phyloP scores from a whole-genome alignment of 441 rosid genomes.

The Aquilaria agallochum region DNA sequence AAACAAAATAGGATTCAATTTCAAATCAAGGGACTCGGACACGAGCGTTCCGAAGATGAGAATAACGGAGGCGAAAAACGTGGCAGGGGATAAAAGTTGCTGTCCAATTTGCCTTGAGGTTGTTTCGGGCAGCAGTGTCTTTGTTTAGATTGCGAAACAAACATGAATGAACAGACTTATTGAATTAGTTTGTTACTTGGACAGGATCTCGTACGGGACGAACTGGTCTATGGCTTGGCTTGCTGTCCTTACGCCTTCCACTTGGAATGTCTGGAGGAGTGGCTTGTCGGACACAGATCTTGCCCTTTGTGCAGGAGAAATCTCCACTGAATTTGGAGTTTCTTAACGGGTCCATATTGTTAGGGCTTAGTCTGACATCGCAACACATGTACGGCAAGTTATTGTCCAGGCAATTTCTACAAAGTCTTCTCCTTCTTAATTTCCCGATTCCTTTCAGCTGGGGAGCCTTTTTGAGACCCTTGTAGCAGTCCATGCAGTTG shows the following conservation, averaged over 20 bases:
- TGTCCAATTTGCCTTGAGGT: slow-evolving; percentile 50
- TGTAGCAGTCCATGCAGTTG: no score
- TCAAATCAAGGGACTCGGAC: not conserved
- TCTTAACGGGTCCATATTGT: no score
- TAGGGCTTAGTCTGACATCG: no score
- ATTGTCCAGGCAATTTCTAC: no score
- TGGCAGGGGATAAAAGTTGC: slow-evolving; percentile 21
- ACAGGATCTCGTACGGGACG: slow-evolving; percentile 33
- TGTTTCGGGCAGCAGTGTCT: not conserved
- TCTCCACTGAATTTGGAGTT: not conserved
- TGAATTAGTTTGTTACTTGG: not conserved
- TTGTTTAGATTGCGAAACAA: no score
- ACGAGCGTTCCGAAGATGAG: slow-evolving; percentile 7
- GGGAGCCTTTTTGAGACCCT: no score
- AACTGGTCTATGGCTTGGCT: slow-evolving; percentile 23
- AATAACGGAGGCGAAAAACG: slow-evolving; percentile 8
- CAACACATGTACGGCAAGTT: no score
- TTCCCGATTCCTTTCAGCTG: no score
- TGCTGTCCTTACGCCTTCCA: slow-evolving; percentile 36
- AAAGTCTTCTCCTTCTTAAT: no score
- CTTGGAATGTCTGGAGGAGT: slow-evolving; percentile 18
- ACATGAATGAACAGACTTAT: not conserved
- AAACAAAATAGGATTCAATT: no score
- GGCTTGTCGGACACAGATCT: slow-evolving; percentile 26
- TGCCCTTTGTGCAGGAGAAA: slow-evolving; percentile 40